These are phyloP conservation scores for Aspergillus cejpii DNA, from an alignment of 2,329 filamentous ascomycete species.

Conservation along the genomic window DNA sequence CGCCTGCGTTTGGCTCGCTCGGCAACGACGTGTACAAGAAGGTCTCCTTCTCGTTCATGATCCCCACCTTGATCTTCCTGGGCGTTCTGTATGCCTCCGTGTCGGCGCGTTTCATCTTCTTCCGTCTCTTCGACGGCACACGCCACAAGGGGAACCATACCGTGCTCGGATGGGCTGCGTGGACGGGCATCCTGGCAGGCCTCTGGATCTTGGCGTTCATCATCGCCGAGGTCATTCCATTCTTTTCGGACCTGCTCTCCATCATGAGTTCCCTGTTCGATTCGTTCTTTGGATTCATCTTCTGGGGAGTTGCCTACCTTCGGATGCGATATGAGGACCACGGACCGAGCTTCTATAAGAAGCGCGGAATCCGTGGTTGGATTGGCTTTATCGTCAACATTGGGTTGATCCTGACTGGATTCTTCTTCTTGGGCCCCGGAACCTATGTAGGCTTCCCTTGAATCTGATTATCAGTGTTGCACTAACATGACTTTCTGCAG, in stretches of 20 bases:
- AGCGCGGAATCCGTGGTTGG: slow-evolving; percentile 40
- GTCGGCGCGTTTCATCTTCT: slow-evolving; percentile 84
- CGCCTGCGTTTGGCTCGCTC: slow-evolving; percentile 80
- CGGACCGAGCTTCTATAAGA: slow-evolving; percentile 37
- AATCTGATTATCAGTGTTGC: slow-evolving; percentile 35
- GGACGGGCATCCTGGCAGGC: slow-evolving; percentile 61
- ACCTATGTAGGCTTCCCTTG: slow-evolving; percentile 55
- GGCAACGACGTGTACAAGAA: slow-evolving; percentile 72
- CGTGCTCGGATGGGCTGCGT: slow-evolving; percentile 68
- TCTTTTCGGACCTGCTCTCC: slow-evolving; percentile 66
- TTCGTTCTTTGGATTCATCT: slow-evolving; percentile 77
- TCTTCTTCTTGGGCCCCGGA: slow-evolving; percentile 75
- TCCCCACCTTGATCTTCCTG: slow-evolving; percentile 86
- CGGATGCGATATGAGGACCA: slow-evolving; percentile 40
- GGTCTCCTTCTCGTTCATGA: slow-evolving; percentile 88
- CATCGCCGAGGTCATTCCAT: slow-evolving; percentile 87
- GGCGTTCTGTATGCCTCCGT: slow-evolving; percentile 88
- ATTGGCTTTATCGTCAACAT: slow-evolving; percentile 55
- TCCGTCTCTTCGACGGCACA: slow-evolving; percentile 74
- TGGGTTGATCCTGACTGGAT: slow-evolving; percentile 62
- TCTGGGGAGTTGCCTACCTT: slow-evolving; percentile 53
- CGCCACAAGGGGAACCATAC: slow-evolving; percentile 77
- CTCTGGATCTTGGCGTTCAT: slow-evolving; percentile 82
- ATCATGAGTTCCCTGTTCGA: slow-evolving; percentile 70
- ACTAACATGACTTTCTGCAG: slow-evolving; percentile 20